Evolutionary conservation across 345 rosid genomes (phyloP), one percentile per base, ranked within the genome.

Genomic region (Citrus hindsii): DNA sequence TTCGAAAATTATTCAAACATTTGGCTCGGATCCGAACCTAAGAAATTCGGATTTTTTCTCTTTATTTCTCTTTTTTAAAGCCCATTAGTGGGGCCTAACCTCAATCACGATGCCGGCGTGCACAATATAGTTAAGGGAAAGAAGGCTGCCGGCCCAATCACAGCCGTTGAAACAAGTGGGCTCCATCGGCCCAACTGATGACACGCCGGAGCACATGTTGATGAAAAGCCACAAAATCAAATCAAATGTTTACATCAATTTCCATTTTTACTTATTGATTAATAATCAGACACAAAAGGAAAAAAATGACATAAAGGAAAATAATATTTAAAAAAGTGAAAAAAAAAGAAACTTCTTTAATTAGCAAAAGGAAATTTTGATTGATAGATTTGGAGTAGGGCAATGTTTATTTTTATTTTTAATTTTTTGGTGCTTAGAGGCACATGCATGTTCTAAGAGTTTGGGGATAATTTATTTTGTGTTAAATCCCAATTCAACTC

Each of bases 11-110:
- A 81, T 85, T 88, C 78, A 87, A 91, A 87, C 80, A 33, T 13
- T 14, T 67, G 93, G 86, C 71, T 88, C 86, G 89, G 90, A 80
- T 80, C 86, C 91, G 80, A 83, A 79, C 86, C 90, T 42, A 62
- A 62, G 60, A 79, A 88, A 79, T 78, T 74, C 53, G 88, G 79
- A 3, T 35, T 35, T 33, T n/a, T 38, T 48, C 24, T 30, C 6
- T 37, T 13, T 14, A 22, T 73, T 2, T 60, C 9, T 3, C 18
- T 19, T 59, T 16, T 40, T 27, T 58, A 0, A 25, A 77, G 77
- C 77, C 82, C 79, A 30, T 5, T 30, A 79, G 84, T 51, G 78
- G 83, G 81, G 71, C 83, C 83, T 79, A 72, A 18, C 51, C 51
- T 46, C 1, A 46, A 18, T 55, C 80, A 74, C 80, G 64, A 69